These are phyloP conservation scores for Simplicillium aogashimaense DNA, from an alignment of 2,329 filamentous ascomycete genomes.

Conservation along the genomic window DNA sequence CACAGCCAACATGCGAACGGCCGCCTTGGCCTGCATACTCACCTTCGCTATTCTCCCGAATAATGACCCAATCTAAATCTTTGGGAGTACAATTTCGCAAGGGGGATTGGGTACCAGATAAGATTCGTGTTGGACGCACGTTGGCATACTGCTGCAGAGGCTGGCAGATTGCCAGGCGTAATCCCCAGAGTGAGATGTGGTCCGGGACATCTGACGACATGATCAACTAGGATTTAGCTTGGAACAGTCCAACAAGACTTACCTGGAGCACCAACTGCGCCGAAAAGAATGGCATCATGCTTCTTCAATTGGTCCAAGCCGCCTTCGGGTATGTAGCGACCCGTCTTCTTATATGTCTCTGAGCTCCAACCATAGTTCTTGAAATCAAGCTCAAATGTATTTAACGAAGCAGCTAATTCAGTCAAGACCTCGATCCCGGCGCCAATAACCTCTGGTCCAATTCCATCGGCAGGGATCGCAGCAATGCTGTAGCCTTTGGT, in stretches of 20 bases:
- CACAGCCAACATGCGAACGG: slow-evolving; percentile 44
- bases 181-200: slow-evolving; percentile 55
- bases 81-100: slow-evolving; percentile 38
- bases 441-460: slow-evolving; percentile 52
- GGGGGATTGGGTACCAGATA: slow-evolving; percentile 48
- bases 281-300: slow-evolving; percentile 53
- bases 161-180: slow-evolving; percentile 55
- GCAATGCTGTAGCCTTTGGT: slow-evolving; percentile 40
- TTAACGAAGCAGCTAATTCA: slow-evolving; percentile 36
- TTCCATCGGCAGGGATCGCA: slow-evolving; percentile 54
- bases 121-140: slow-evolving; percentile 51
- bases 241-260: slow-evolving; percentile 3
- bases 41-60: slow-evolving; percentile 58
- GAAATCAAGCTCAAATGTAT: slow-evolving; percentile 52
- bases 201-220: slow-evolving; percentile 43
- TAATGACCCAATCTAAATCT: slow-evolving; percentile 55
- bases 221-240: background rate
- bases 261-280: slow-evolving; percentile 50
- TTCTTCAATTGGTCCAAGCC: slow-evolving; percentile 22
- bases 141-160: slow-evolving; percentile 58
- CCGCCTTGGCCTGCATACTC: slow-evolving; percentile 59
- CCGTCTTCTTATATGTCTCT: slow-evolving; percentile 54
- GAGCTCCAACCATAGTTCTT: slow-evolving; percentile 58
- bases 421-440: slow-evolving; percentile 52
- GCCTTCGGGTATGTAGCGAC: slow-evolving; percentile 41